Evolutionary conservation across 164 flowering plant genomes (phyloP).

Genomic region (Vitis labrusca): DNA sequence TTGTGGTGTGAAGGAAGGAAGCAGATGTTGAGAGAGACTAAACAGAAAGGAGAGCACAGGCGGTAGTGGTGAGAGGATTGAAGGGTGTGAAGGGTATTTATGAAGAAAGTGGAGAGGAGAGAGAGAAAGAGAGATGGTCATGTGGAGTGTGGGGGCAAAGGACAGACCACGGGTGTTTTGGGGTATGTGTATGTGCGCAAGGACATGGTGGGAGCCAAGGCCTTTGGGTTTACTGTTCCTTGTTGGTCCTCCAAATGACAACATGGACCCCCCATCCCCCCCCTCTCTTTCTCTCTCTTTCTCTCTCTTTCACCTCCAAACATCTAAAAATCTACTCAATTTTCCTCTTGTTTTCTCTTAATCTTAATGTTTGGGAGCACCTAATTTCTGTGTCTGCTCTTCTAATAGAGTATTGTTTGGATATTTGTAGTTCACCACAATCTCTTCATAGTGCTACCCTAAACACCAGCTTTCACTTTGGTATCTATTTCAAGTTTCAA

Average conservation of each 20-base stretch:
- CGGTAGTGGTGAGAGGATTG: slow-evolving; percentile 9
- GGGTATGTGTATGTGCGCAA: slow-evolving; percentile 24
- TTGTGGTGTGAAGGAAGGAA: neutral
- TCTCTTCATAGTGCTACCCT: too few species aligned
- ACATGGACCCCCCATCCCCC: slow-evolving; percentile 24
- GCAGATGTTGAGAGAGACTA: neutral
- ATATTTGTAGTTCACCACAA: too few species aligned
- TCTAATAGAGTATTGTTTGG: too few species aligned
- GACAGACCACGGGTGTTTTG: slow-evolving; percentile 27
- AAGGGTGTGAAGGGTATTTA: slow-evolving; percentile 38
- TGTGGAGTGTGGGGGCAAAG: slow-evolving; percentile 26
- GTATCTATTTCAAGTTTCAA: slow-evolving; percentile 10
- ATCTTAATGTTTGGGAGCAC: too few species aligned
- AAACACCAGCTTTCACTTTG: neutral
- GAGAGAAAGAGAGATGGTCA: slow-evolving; percentile 1
- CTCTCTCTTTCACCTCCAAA: neutral
- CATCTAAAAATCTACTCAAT: too few species aligned
- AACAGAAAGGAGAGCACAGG: neutral
- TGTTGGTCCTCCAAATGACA: slow-evolving; percentile 38
- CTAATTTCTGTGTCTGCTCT: too few species aligned
- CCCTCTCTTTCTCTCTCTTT: neutral
- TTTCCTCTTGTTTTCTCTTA: neutral
- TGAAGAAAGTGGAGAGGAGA: slow-evolving; percentile 20
- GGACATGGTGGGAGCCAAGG: slow-evolving; percentile 33
- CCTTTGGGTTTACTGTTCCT: slow-evolving; percentile 17